Evolutionary conservation across 805 yeast species (phyloP), one percentile per base, ranked within the genome.

Genomic region (Candida glaebosa): DNA sequence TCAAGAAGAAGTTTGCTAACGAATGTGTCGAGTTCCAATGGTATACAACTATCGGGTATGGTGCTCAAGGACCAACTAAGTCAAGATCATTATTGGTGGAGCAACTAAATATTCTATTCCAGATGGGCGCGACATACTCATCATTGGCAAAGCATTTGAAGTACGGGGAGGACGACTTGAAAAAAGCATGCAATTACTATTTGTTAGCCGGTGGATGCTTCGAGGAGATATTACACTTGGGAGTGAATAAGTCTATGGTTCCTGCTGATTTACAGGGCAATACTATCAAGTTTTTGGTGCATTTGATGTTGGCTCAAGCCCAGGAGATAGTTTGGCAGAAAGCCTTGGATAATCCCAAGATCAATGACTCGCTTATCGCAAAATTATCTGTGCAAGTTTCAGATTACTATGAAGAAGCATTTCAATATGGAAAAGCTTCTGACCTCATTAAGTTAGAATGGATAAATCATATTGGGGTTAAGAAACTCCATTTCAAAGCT

Each of bases 241-340:
- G 40, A 8, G 19, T 33, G 40, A 34, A 18, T 9, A 25, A 30
- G 10, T 31, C 17, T 3, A 15, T 30, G 8, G 19, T 45, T 9
- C 49, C 54, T 58, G 6, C 70, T 71, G 87, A 79, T 39, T 60
- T 86, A 12, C 78, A 78, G 31, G 33, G 43, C 1, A 70, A 71
- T 9, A 77, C 87, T 0, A 52, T 84, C 7, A 61, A 65, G 9
- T 67, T 81, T 14, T 61, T 89, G 40, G 61, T 71, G 28, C 49
- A 57, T 9, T 53, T 88, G 26, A 76, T 78, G 77, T 55, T 85
- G 31, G 93, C 95, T 0, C 96, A 87, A 53, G 93, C 96, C 0
- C 96, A 89, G 60, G 96, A 90, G 54, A 73, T 79, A 9, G 79
- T 84, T 38, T 89, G 96, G 96, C 79, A 76, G 37, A 81, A 82